A percentile compares a stretch with the other conserved stretches of the same genome.
Conservation (phyloP, 23 red algal species). For the Gracilaria gracilis region DNA sequence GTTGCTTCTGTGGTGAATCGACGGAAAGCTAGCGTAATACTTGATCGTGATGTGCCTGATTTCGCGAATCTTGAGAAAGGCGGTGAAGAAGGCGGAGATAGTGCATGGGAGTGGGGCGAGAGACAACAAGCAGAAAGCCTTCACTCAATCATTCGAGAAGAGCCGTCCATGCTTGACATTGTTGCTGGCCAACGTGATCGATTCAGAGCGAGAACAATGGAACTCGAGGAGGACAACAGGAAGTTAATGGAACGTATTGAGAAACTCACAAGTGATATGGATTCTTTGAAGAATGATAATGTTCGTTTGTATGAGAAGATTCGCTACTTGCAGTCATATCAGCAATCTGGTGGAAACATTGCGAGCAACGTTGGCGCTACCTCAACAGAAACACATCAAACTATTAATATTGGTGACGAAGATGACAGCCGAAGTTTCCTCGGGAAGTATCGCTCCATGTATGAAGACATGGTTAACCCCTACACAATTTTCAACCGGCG, state of each 20-base stretch:
- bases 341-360: conserved; percentile 39
- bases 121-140: conserved; percentile 64
- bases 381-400: background rate
- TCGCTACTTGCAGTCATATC: conserved; percentile 79
- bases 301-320: conserved; percentile 83
- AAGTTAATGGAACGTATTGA: conserved; percentile 71
- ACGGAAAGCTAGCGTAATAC: background rate
- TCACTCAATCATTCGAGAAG: conserved; percentile 58
- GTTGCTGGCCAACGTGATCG: conserved; percentile 82
- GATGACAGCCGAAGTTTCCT: conserved; percentile 52
- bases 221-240: conserved; percentile 85
- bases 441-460: conserved; percentile 72
- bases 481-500: conserved; percentile 80
- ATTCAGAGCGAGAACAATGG: conserved; percentile 72
- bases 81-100: conserved; percentile 30
- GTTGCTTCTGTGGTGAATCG: conserved; percentile 12
- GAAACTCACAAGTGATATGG: conserved; percentile 67
- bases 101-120: conserved; percentile 72
- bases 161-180: conserved; percentile 85
- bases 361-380: background rate
- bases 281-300: conserved; percentile 80
- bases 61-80: background rate
- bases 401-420: conserved; percentile 30
- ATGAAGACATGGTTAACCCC: conserved; percentile 81
- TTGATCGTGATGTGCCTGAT: background rate